Base-by-base conservation (phyloP, 1,284 basidiomycete species). In the Trichosporon ovoides region DNA sequence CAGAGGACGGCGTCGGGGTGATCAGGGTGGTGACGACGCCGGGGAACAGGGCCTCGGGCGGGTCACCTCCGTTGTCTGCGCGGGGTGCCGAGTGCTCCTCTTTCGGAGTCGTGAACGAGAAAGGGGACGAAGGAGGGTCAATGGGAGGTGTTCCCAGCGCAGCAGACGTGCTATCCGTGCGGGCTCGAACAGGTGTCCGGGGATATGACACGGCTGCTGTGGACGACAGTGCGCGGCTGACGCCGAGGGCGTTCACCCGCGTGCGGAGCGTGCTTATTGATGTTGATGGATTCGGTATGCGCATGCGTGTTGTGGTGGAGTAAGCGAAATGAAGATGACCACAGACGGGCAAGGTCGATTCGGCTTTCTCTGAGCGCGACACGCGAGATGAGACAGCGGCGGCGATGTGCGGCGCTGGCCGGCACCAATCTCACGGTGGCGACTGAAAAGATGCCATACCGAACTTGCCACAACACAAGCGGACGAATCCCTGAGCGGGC, bases 21-120 rank as follows among this genome's bases (percentile, higher is more conserved):
- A 56, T 60, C 28, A 63, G 31, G 16, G 58, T 56, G 12, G 61
- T 63, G 11, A 60, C 58, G 20, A 63, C 56, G 3, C 56, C 56
- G n/a, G 61, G 61, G 43, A 63, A 63, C 19, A 37, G 37, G 5
- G 58, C 49, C 1, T 35, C 14, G 2, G 40, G 34, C 6, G 53
- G 20, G 4, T n/a, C 38, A 20, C 40, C 38, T 37, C 50, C n/a
- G 38, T 40, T 6, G 40, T 48, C 9, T 40, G 38, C 19, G 36
- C 51, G 16, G 18, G 50, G 36, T 18, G 36, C 37, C 38, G 34
- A 51, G 24, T 48, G 43, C 43, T 48, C 43, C 24, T 28, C 43
- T 16, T 28, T 48, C 14, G 43, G 24, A 31, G 24, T 48, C 13
- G 43, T 48, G 22, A 20, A 19, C 4, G 43, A 7, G n/a, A 18